A percentile compares a stretch with the other conserved stretches of the same genome.
These are phyloP conservation scores for Buddleja alternifolia DNA, from an alignment of 257 asterid genomes.

Conservation along the genomic window DNA sequence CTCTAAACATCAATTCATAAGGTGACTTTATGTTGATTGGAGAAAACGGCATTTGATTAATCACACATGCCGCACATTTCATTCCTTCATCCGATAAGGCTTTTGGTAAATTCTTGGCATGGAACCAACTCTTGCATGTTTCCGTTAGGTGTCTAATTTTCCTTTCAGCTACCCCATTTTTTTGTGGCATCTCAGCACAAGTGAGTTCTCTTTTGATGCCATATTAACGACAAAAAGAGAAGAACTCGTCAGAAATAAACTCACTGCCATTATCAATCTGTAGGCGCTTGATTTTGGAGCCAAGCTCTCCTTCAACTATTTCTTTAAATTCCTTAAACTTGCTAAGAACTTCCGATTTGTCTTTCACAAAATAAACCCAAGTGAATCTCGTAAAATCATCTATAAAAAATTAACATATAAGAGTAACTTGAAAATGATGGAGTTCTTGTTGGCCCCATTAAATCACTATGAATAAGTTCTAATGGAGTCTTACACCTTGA, in stretches of 20 bases:
- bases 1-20: no score
- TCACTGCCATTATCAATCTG: slow-evolving; percentile 1
- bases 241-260: not conserved
- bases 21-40: no score
- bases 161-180: slow-evolving; percentile 6
- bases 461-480: no score
- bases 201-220: no score
- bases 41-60: no score
- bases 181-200: not conserved
- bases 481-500: slow-evolving; percentile 2
- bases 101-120: no score
- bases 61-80: no score
- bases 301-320: not conserved
- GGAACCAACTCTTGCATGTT: no score
- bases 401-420: not conserved
- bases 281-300: not conserved
- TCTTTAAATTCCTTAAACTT: not conserved
- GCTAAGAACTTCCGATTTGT: not conserved
- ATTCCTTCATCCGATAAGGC: no score
- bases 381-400: not conserved
- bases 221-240: not conserved
- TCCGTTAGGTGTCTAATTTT: not conserved
- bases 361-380: not conserved
- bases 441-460: slow-evolving; percentile 1
- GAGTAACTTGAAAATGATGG: not conserved